These are phyloP conservation scores for Botrytis cinerea DNA, from an alignment of 2,329 filamentous ascomycete genomes.

Conservation along the genomic window DNA sequence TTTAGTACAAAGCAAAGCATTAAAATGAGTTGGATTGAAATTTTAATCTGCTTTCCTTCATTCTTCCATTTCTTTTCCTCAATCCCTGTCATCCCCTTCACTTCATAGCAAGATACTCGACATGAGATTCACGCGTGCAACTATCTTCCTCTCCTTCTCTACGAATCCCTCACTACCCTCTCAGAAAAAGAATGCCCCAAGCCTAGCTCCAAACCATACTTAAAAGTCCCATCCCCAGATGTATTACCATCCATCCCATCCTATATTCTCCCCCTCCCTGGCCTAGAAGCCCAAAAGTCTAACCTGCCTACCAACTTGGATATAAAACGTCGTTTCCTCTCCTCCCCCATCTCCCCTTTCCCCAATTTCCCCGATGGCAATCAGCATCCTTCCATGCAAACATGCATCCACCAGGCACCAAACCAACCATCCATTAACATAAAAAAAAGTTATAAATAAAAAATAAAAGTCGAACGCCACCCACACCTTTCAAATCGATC, in stretches of 20 bases:
- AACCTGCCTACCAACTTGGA: slow-evolving; percentile 10
- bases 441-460: neutral
- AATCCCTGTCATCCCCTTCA: too few species aligned
- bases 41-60: neutral
- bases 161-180: neutral
- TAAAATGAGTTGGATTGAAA: slow-evolving; percentile 10
- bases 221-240: neutral
- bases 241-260: neutral
- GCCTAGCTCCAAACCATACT: slow-evolving; percentile 15
- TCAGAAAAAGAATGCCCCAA: neutral
- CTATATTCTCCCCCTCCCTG: neutral
- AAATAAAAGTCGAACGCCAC: slow-evolving; percentile 2
- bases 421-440: neutral
- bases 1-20: slow-evolving; percentile 1
- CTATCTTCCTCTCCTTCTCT: neutral
- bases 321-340: slow-evolving; percentile 8
- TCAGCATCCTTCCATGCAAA: slow-evolving; percentile 1
- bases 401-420: slow-evolving; percentile 16
- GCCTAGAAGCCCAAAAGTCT: slow-evolving; percentile 8
- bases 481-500: slow-evolving; percentile 2
- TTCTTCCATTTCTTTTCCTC: too few species aligned
- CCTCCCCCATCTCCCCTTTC: neutral
- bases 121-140: neutral
- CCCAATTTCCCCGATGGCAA: slow-evolving; percentile 12
- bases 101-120: neutral